These are phyloP conservation scores for Verticillium isaacii DNA, from an alignment of 2,329 filamentous ascomycete species.

Conservation along the genomic window DNA sequence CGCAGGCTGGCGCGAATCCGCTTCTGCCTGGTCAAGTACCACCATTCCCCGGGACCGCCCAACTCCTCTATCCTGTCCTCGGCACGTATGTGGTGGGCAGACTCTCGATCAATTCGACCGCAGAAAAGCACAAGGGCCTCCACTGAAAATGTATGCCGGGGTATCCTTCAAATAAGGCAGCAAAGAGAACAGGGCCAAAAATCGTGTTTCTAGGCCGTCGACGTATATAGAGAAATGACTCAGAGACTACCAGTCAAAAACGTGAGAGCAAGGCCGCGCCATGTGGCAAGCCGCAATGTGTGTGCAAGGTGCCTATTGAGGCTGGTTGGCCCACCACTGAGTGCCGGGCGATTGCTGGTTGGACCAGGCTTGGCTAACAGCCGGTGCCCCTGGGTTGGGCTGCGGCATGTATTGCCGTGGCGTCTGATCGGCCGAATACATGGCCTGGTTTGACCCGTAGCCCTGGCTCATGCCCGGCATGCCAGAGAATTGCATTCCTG, in stretches of 20 bases:
- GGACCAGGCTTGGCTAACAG: slow-evolving; percentile 48
- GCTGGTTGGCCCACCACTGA: slow-evolving; percentile 51
- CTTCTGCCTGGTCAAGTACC: slow-evolving; percentile 10
- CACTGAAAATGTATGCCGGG: slow-evolving; percentile 27
- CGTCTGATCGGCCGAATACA: slow-evolving; percentile 59
- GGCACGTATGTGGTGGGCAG: slow-evolving; percentile 27
- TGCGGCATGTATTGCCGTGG: slow-evolving; percentile 65
- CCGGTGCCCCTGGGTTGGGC: slow-evolving; percentile 44
- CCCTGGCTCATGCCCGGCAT: slow-evolving; percentile 58
- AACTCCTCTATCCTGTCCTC: slow-evolving; percentile 34
- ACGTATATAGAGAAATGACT: background rate
- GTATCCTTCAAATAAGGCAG: slow-evolving; percentile 19
- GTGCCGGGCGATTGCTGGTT: slow-evolving; percentile 60
- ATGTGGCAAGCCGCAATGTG: background rate
- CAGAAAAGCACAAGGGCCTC: slow-evolving; percentile 29
- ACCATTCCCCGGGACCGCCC: slow-evolving; percentile 11
- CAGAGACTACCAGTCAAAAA: background rate
- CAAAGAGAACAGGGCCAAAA: background rate
- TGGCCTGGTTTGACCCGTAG: slow-evolving; percentile 51
- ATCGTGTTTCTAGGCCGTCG: background rate
- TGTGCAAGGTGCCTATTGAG: slow-evolving; percentile 19
- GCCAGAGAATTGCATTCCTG: slow-evolving; percentile 56
- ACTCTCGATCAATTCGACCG: slow-evolving; percentile 19
- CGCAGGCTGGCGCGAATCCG: background rate
- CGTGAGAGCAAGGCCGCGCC: background rate